A percentile compares a stretch with the other conserved stretches of the same genome.
Evolutionary conservation across 1,284 basidiomycete species (phyloP).

Genomic region (Ceratobasidium sp.): DNA sequence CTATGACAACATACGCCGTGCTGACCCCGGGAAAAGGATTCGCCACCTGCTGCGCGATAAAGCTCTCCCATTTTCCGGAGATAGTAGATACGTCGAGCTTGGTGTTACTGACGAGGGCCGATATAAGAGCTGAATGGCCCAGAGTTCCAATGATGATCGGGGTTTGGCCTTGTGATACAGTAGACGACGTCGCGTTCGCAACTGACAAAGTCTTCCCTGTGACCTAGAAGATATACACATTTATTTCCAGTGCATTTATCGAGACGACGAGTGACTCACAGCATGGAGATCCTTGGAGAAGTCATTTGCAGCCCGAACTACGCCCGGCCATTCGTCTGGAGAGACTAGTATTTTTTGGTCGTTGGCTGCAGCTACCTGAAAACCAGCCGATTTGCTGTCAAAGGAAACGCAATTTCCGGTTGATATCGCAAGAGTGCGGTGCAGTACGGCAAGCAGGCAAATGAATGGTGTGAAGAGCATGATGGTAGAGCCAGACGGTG

Average conservation of each 20-base stretch:
- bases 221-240: slow-evolving; percentile 52
- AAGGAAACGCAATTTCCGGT: slow-evolving; percentile 38
- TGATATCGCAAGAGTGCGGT: neutral
- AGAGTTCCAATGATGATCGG: slow-evolving; percentile 71
- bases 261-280: slow-evolving; percentile 6
- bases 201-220: slow-evolving; percentile 60
- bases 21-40: slow-evolving; percentile 65
- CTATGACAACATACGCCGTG: slow-evolving; percentile 69
- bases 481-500: too few relatives aligned
- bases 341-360: slow-evolving; percentile 56
- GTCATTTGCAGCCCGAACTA: slow-evolving; percentile 66
- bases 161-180: slow-evolving; percentile 41
- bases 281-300: slow-evolving; percentile 66
- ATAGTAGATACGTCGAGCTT: slow-evolving; percentile 63
- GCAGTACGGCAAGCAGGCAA: neutral
- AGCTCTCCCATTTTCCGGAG: slow-evolving; percentile 70
- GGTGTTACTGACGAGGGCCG: slow-evolving; percentile 60
- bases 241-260: neutral
- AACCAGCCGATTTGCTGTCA: slow-evolving; percentile 10
- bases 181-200: slow-evolving; percentile 53
- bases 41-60: slow-evolving; percentile 59
- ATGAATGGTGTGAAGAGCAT: neutral
- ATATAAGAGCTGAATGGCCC: slow-evolving; percentile 66
- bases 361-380: slow-evolving; percentile 37
- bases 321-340: slow-evolving; percentile 66